These are phyloP conservation scores for Phialophora expanda DNA, from an alignment of 2,329 filamentous ascomycete species.

Conservation along the genomic window DNA sequence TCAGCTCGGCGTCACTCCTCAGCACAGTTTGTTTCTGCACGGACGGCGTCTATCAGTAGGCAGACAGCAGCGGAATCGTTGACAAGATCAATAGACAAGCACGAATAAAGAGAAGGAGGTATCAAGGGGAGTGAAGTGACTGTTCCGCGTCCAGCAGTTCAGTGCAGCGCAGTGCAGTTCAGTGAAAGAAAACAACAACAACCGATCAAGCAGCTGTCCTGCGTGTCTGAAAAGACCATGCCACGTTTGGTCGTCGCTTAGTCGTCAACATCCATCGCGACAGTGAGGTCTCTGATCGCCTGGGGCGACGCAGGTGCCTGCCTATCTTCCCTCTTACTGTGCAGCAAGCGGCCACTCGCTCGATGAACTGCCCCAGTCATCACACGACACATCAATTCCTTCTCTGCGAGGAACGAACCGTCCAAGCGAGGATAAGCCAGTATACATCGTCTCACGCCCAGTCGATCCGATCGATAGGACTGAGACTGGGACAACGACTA, in stretches of 20 bases:
- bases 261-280: background rate
- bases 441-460: background rate
- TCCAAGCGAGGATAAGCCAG: background rate
- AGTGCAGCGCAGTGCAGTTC: background rate
- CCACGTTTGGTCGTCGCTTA: slow-evolving; percentile 2
- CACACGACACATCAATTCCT: background rate
- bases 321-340: background rate
- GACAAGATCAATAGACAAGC: background rate
- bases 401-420: background rate
- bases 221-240: background rate
- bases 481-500: background rate
- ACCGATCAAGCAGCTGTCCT: background rate
- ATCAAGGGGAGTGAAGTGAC: background rate
- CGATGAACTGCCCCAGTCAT: background rate
- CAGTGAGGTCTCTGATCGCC: background rate
- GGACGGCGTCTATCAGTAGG: background rate
- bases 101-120: background rate
- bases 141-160: background rate
- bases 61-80: background rate
- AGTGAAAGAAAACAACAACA: slow-evolving; percentile 3
- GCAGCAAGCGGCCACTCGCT: background rate
- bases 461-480: background rate
- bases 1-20: background rate
- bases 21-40: background rate
- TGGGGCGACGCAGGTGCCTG: no score